Base-by-base conservation (phyloP, 2,329 filamentous ascomycete species). In the Aspergillus ochraceoroseus region DNA sequence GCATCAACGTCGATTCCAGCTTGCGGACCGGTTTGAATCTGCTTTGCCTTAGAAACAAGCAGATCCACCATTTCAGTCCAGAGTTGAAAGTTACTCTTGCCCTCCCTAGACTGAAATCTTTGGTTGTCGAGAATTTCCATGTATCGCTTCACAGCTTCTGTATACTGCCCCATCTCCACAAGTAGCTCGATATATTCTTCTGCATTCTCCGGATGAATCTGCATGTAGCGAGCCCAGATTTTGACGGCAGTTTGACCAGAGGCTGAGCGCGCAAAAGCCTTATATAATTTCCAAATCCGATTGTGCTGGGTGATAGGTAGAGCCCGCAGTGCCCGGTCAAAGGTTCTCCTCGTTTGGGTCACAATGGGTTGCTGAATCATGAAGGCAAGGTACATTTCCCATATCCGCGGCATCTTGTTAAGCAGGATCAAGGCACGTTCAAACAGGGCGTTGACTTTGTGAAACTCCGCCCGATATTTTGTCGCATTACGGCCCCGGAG, bases 51-150 rank as follows among this genome's bases (percentile, higher is more conserved):
- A 44, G 85, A 85, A 29, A 98, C 94, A 31, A 98, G 73, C 49
- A 96, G 65, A 57, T 98, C 92, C 23, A 96, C 82, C 87, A 98
- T 94, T 63, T 98, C 92, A 49, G 81, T 92, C 92, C 92, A 98
- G 33, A 98, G 75, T 64, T 98, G 88, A 62, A 94, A 98, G 48
- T 90, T 87, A 0, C 92, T 90, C 66, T 95, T 95, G 44, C 86
- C 86, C 52, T 92, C 82, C 67, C 94, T 95, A 68, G 90, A 96
- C 60, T 81, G 79, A 67, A 98, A 96, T 23, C 82, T 82, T 2
- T 85, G 79, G 55, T 95, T 89, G 70, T 96, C 89, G 56, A 98
- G 75, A 37, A 96, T 82, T 32, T 87, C 80, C 62, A 96, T 94
- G 65, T 95, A 98, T 52, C 83, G 83, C 62, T 84, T 83, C 40